Evolutionary conservation across 108 stramenopile genomes (phyloP), one percentile per base, ranked within the genome.

Genomic region (Cyclotella sp.): DNA sequence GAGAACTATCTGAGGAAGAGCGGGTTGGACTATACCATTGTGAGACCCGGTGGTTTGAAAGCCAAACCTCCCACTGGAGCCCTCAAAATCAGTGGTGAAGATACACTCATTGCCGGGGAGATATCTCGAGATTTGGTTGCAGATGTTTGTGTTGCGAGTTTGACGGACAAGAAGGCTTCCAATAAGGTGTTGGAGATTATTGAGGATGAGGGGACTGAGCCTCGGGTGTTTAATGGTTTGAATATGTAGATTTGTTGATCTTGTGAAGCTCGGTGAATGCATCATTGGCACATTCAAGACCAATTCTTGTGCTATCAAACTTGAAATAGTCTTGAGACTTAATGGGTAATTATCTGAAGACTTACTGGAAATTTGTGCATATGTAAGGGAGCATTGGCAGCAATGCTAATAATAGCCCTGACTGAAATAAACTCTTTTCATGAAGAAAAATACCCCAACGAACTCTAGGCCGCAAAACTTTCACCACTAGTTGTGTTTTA

Each of bases 161-260:
- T 95, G 67, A 89, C 84, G 51, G 93, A 95, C 74, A 26, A 67
- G 42, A 88, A 87, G 78, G 91, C 91, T 12, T 63, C 45, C 13
- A 92, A 91, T n/a, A 95, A 88, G 79, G 91, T 95, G 18, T 76
- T 95, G 68, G 91, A 91, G 74, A 91, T 91, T 66, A 87, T 89
- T 69, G 91, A 91, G 79, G 87, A 85, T 53, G 91, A 87, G 46
- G 88, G 77, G 29, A 69, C 21, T 24, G 82, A 74, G 45, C 86
- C 88, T 1, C 63, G 74, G 57, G 90, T 82, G 26, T 93, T 93
- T 47, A 93, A 93, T 79, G 92, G 92, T 39, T 68, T 93, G 62
- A 73, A 59, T 18, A 91, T 93, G 90, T 93, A 88, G 77, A 19
- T 19, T 3, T 39, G 4, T 62, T 8, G 6, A 6, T 34, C 6